Evolutionary conservation across 2,329 filamentous ascomycete species (phyloP).

Genomic region (Delphinella strobiligena): DNA sequence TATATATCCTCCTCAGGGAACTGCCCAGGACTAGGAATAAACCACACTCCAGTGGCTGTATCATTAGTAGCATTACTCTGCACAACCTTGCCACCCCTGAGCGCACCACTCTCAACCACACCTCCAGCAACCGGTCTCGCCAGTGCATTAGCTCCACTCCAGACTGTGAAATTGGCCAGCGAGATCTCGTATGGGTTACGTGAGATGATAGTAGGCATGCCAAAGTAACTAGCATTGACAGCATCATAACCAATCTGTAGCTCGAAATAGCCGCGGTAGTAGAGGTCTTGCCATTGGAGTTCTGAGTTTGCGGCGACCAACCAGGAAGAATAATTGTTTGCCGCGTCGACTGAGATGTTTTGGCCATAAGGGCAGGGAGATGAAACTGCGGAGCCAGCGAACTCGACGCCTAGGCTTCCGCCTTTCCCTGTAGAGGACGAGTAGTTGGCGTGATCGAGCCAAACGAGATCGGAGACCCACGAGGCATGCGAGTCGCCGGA

Average conservation of each 20-base stretch:
- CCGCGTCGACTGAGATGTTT: slow-evolving; percentile 42
- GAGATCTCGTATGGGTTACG: slow-evolving; percentile 53
- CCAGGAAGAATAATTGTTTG: slow-evolving; percentile 35
- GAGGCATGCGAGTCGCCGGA: slow-evolving; percentile 58
- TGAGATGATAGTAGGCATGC: slow-evolving; percentile 45
- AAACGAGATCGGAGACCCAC: slow-evolving; percentile 39
- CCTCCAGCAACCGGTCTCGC: slow-evolving; percentile 37
- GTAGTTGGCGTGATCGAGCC: slow-evolving; percentile 23
- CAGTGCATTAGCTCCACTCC: slow-evolving; percentile 48
- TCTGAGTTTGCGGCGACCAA: slow-evolving; percentile 45
- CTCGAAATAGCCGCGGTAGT: slow-evolving; percentile 63
- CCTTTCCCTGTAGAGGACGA: slow-evolving; percentile 27
- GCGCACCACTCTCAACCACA: slow-evolving; percentile 42
- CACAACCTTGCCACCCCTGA: slow-evolving; percentile 37
- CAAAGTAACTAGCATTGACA: slow-evolving; percentile 54
- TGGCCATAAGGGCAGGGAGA: slow-evolving; percentile 48
- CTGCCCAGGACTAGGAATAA: slow-evolving; percentile 10
- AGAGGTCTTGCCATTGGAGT: slow-evolving; percentile 61
- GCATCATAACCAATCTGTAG: slow-evolving; percentile 45
- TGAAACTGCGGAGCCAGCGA: slow-evolving; percentile 54
- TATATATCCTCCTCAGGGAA: slow-evolving; percentile 7
- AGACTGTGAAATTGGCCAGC: slow-evolving; percentile 58
- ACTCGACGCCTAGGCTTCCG: slow-evolving; percentile 32
- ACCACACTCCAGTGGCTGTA: slow-evolving; percentile 20
- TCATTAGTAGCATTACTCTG: slow-evolving; percentile 25